Base-by-base conservation (phyloP, 2,329 filamentous ascomycete species). In the Ophiostoma quercus region DNA sequence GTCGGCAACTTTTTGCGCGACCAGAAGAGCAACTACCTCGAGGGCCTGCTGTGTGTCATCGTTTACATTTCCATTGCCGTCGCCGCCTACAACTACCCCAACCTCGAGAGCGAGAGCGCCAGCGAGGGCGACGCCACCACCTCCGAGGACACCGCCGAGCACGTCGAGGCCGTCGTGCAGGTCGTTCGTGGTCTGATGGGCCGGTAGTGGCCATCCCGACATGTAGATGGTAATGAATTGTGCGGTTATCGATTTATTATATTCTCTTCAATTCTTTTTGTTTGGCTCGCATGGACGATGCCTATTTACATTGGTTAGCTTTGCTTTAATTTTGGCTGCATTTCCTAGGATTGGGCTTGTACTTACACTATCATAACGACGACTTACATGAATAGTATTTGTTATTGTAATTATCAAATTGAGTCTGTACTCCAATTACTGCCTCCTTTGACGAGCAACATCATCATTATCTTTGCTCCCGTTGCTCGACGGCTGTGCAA, bases 1-100 rank as follows among this genome's bases (percentile, higher is more conserved):
- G 91, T 96, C 51, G 92, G 93, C 0, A 92, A 92, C 72, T 96
- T 97, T 79, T 80, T 97, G 69, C 84, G 92, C 67, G 94, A 97
- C 77, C 88, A 92, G 74, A 94, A 95, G 83, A 92, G 88, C 72
- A 96, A 97, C 77, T 97, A 96, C 76, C 85, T 97, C 4, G 94
- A 97, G 78, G 94, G 94, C 1, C 85, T 88, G 32, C 84, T 97
- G 22, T 92, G 92, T 73, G 87, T 97, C 22, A 84, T 91, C 65
- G 82, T 88, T 5, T 89, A 88, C 74, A 76, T 88, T 63, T 84
- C 84, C 39, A 86, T 89, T 73, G 86, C 86, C 12, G 84, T 86
- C 1, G 85, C 72, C 39, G 71, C 74, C 29, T 74, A 69, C 66
- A 70, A 75, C 73, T 74, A 75, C 67, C 74, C 74, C 3, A 73